Evolutionary conservation across 2,329 filamentous ascomycete species (phyloP), one percentile per base, ranked within the genome.

Genomic region (Emergomyces pasteurianus): DNA sequence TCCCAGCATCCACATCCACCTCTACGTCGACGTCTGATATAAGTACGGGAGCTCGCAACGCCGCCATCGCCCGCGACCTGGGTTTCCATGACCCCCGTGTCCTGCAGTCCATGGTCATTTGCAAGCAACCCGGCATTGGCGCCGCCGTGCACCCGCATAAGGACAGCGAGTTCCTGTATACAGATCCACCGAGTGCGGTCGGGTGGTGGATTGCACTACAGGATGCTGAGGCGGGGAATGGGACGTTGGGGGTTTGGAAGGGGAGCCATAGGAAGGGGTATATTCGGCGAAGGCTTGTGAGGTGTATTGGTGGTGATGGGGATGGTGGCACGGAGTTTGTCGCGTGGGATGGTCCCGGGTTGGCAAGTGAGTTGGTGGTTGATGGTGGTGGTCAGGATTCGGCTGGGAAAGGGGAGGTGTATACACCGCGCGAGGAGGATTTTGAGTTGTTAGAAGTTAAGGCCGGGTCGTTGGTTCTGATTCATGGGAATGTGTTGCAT

Each of bases 141-240:
- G 92, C 89, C 26, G 88, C 89, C 1, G 94, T 97, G 50, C 90
- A 88, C 0, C 85, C 90, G 26, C 94, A 99, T 73, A 92, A 96
- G 76, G 92, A 97, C 74, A 90, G 84, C 65, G 92, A 90, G 0
- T 99, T 97, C 67, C 68, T 99, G 63, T 97, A 95, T 73, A 97
- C 94, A 1, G 79, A 91, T 65, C 88, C 90, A 43, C 92, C 92
- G 0, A 89, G 84, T 46, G 94, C 94, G 0, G 89, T 97, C 1
- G 94, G 94, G 0, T 97, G 92, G 78, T 99, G 94, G 94, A 95
- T 96, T 74, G 94, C 94, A 14, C 82, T 99, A 46, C 92, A 99
- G 77, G 92, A 97, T 74, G 90, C 90, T 26, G 92, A 89, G 8
- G 78, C 81, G 0, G 85, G 87, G 72, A 99, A 99, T 73, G 94